Evolutionary conservation across 176 grass and related monocot genomes (phyloP).

Genomic region (barley (Hordeum vulgare)): DNA sequence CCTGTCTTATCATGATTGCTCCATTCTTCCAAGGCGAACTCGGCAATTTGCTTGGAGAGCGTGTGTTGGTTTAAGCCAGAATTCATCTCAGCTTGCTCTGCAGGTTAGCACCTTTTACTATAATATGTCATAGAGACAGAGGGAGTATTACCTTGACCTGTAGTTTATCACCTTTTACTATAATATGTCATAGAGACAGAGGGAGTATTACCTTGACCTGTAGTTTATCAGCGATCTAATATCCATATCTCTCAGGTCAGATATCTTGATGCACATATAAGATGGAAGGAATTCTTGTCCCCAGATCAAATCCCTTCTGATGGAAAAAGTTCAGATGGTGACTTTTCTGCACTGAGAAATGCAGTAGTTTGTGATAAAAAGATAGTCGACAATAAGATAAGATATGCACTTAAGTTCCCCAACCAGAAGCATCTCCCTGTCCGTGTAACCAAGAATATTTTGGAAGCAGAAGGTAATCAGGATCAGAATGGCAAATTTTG

Average conservation of each 20-base stretch:
- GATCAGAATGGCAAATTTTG: slow-evolving; percentile 51
- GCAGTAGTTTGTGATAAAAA: slow-evolving; percentile 87
- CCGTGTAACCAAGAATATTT: slow-evolving; percentile 81
- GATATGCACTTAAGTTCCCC: slow-evolving; percentile 70
- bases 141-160: not conserved
- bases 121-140: not conserved
- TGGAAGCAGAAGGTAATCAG: slow-evolving; percentile 64
- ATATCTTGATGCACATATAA: slow-evolving; percentile 92
- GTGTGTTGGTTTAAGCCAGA: slow-evolving; percentile 65
- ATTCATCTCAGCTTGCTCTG: slow-evolving; percentile 81
- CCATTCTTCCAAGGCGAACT: slow-evolving; percentile 68
- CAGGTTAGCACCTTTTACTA: slow-evolving; percentile 44
- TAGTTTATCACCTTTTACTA: slow-evolving; percentile 25
- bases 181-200: not conserved
- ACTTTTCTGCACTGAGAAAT: slow-evolving; percentile 76
- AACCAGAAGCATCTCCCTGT: slow-evolving; percentile 91
- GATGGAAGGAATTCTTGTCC: slow-evolving; percentile 82
- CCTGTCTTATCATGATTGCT: slow-evolving; percentile 76
- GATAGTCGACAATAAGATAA: slow-evolving; percentile 56
- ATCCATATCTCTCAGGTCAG: slow-evolving; percentile 70
- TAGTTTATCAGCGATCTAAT: slow-evolving; percentile 21
- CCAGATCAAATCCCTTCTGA: slow-evolving; percentile 70
- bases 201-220: not conserved
- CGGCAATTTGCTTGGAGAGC: slow-evolving; percentile 81
- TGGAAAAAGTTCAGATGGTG: slow-evolving; percentile 62